These are phyloP conservation scores for Oxytropis ochrocephala DNA, from an alignment of 306 rosid genomes.

Conservation along the genomic window DNA sequence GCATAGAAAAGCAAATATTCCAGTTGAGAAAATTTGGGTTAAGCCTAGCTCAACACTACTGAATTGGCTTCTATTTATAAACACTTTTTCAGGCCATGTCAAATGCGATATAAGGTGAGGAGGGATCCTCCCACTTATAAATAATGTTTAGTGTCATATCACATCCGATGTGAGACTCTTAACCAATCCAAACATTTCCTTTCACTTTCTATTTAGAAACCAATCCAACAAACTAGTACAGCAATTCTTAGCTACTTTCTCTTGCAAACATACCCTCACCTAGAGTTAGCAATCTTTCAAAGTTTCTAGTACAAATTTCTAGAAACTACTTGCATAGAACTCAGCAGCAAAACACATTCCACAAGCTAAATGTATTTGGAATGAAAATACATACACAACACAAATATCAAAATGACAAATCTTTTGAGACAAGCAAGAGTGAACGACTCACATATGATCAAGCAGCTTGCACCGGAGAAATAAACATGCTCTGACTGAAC, in stretches of 20 bases:
- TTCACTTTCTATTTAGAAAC: not conserved
- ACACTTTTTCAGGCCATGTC: no score
- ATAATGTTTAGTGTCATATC: no score
- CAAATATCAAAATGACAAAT: not conserved
- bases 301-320: constrained; percentile 6
- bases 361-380: not conserved
- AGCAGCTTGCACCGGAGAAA: not conserved
- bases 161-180: no score
- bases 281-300: not conserved
- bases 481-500: not conserved
- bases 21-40: not conserved
- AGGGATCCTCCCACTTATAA: no score
- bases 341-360: not conserved
- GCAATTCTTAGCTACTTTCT: not conserved
- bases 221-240: not conserved
- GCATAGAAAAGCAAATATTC: not conserved
- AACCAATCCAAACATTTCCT: not conserved
- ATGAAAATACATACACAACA: not conserved
- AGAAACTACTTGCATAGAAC: not conserved
- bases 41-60: no score
- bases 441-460: not conserved
- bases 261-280: not conserved
- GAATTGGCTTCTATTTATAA: no score
- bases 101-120: no score
- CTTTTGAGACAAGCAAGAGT: not conserved